phyloP scores from a whole-genome alignment of 192 early-diverging fungal genomes.

The Gamsiella multidivaricata region DNA sequence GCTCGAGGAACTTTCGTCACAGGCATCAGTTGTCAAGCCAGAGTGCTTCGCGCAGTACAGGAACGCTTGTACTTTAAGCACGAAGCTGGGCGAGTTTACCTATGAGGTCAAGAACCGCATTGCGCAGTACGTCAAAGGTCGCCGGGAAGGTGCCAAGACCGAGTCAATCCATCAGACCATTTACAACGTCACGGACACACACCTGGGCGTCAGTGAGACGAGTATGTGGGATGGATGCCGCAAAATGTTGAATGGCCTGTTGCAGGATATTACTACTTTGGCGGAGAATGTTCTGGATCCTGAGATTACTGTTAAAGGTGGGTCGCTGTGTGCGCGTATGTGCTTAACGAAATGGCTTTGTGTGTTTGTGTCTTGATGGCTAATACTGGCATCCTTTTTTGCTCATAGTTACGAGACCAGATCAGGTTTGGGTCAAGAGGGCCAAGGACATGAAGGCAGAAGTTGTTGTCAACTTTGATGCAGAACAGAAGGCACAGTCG shows the following conservation, averaged over 20 bases:
- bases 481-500: slow-evolving; percentile 79
- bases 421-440: slow-evolving; percentile 83
- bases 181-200: slow-evolving; percentile 66
- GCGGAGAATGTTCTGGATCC: slow-evolving; percentile 63
- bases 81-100: slow-evolving; percentile 60
- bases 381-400: neutral
- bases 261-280: slow-evolving; percentile 59
- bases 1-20: slow-evolving; percentile 67
- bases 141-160: slow-evolving; percentile 32
- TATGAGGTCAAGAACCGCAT: slow-evolving; percentile 49
- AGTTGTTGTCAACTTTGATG: slow-evolving; percentile 83
- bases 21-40: slow-evolving; percentile 57
- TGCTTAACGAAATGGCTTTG: neutral
- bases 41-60: slow-evolving; percentile 60
- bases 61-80: slow-evolving; percentile 58
- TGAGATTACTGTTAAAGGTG: slow-evolving; percentile 64
- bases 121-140: slow-evolving; percentile 19
- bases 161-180: slow-evolving; percentile 62
- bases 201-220: slow-evolving; percentile 66
- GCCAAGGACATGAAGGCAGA: slow-evolving; percentile 85
- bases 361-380: neutral
- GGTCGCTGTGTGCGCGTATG: neutral
- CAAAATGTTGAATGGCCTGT: slow-evolving; percentile 60
- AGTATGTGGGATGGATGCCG: slow-evolving; percentile 70
- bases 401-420: slow-evolving; percentile 55